Percentiles rank a stretch among this genome's conserved stretches.
phyloP scores from a whole-genome alignment of 2,329 filamentous ascomycete species.

The Fusarium miscanthi region DNA sequence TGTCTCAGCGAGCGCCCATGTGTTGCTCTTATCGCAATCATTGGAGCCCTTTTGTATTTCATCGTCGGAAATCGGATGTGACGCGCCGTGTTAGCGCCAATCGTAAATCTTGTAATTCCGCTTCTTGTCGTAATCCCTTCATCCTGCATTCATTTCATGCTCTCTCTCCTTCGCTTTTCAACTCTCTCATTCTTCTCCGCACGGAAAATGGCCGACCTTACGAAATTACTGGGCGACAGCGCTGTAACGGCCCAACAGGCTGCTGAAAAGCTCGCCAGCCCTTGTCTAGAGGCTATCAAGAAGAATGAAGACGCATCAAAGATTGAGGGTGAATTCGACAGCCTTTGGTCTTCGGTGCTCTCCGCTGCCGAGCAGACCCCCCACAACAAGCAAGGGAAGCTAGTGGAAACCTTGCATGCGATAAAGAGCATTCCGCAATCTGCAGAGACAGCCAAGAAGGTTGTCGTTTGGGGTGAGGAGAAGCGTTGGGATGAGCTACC shows the following conservation, averaged over 20 bases:
- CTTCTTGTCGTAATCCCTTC: not conserved
- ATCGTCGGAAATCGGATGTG: not conserved
- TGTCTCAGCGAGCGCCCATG: conserved; percentile 34
- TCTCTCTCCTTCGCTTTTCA: not conserved
- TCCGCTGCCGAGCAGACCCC: conserved; percentile 35
- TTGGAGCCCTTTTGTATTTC: conserved; percentile 12
- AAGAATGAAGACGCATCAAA: conserved; percentile 13
- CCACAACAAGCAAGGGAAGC: conserved; percentile 35
- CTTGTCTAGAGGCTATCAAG: conserved; percentile 19
- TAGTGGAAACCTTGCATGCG: conserved; percentile 34
- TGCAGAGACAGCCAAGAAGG: conserved; percentile 18
- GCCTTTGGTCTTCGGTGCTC: conserved; percentile 29
- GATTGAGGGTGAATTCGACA: conserved; percentile 22
- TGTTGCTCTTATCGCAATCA: conserved; percentile 24
- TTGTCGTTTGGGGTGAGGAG: conserved; percentile 34
- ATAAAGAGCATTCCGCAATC: conserved; percentile 28
- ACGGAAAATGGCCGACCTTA: conserved; percentile 27
- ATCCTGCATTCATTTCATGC: not conserved
- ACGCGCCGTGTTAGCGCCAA: not conserved
- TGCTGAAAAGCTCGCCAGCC: conserved; percentile 17
- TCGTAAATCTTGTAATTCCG: conserved; percentile 3
- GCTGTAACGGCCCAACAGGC: conserved; percentile 17
- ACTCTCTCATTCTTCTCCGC: not conserved
- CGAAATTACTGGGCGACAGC: conserved; percentile 6
- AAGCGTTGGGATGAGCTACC: conserved; percentile 31